Evolutionary conservation across 805 yeast species (phyloP).

Genomic region (Ogataea angusta): DNA sequence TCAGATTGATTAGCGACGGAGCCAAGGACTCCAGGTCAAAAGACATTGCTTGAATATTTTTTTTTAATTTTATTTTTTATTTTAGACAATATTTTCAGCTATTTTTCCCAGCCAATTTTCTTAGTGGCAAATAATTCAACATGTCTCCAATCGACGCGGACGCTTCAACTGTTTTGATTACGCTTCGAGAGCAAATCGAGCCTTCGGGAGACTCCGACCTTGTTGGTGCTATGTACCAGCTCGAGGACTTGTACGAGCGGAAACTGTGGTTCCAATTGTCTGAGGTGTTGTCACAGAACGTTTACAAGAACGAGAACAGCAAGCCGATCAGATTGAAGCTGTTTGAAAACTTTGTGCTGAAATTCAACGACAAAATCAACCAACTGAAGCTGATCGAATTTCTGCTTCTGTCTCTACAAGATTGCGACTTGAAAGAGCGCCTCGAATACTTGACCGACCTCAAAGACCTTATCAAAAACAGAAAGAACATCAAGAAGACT

Average conservation of each 20-base stretch:
- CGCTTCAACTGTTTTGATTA: conserved; percentile 49
- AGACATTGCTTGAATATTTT: conserved; percentile 2
- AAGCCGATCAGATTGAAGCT: conserved; percentile 58
- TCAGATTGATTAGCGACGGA: conserved; percentile 51
- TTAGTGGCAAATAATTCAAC: conserved; percentile 8
- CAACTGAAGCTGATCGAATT: conserved; percentile 77
- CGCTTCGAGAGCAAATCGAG: conserved; percentile 65
- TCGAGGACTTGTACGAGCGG: conserved; percentile 84
- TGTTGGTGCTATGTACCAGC: conserved; percentile 54
- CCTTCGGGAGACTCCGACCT: conserved; percentile 44
- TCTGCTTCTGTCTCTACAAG: conserved; percentile 50
- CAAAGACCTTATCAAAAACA: conserved; percentile 44
- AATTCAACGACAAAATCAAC: conserved; percentile 69
- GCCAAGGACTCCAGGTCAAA: conserved; percentile 31
- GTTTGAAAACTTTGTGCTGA: conserved; percentile 65
- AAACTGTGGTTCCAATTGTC: conserved; percentile 96
- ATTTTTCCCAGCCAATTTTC: conserved; percentile 3
- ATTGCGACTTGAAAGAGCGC: conserved; percentile 44
- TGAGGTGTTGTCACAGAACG: conserved; percentile 50
- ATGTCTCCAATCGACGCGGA: conserved; percentile 31
- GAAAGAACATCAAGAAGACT: conserved; percentile 29
- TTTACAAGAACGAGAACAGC: conserved; percentile 56
- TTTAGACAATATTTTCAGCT: not conserved
- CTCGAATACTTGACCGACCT: conserved; percentile 45
- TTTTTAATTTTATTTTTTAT: not conserved